Conservation (phyloP, 305 asterid genomes). For the Fraxinus ornus region DNA sequence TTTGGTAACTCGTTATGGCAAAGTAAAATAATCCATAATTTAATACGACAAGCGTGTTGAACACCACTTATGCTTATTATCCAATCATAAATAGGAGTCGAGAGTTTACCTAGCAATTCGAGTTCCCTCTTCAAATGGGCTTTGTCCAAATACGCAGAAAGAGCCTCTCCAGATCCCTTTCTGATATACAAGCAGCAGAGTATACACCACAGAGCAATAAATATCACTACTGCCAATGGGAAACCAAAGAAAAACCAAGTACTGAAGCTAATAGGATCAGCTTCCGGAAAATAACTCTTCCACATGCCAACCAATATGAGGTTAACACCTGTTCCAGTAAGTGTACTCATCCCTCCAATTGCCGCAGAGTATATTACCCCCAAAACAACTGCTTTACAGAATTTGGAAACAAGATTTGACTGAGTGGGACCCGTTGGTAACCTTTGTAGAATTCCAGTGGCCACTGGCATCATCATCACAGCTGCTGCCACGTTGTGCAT, state of each 20-base stretch:
- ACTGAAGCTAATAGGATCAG: slow-evolving; percentile 66
- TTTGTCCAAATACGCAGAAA: slow-evolving; percentile 59
- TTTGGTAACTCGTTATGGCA: too few relatives aligned
- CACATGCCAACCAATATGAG: slow-evolving; percentile 90
- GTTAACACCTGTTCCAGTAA: slow-evolving; percentile 94
- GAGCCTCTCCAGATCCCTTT: slow-evolving; percentile 45
- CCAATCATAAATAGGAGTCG: neutral
- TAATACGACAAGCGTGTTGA: neutral
- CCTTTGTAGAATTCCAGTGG: slow-evolving; percentile 76
- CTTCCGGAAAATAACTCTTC: slow-evolving; percentile 87
- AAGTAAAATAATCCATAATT: too few relatives aligned
- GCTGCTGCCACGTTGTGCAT: slow-evolving; percentile 97
- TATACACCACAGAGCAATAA: slow-evolving; percentile 61
- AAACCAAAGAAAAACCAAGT: slow-evolving; percentile 79
- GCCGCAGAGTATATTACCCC: slow-evolving; percentile 83
- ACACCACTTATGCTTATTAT: neutral
- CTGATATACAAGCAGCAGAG: slow-evolving; percentile 68
- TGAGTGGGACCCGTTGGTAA: slow-evolving; percentile 48
- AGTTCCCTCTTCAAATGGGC: slow-evolving; percentile 76
- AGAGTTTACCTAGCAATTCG: slow-evolving; percentile 59
- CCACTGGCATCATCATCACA: slow-evolving; percentile 92
- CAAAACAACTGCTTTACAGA: slow-evolving; percentile 78
- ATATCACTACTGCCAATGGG: slow-evolving; percentile 62
- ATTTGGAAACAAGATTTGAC: slow-evolving; percentile 41
- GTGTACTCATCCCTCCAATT: slow-evolving; percentile 87